These are phyloP conservation scores for Neurospora africana DNA, from an alignment of 495 filamentous ascomycete species.

Conservation along the genomic window DNA sequence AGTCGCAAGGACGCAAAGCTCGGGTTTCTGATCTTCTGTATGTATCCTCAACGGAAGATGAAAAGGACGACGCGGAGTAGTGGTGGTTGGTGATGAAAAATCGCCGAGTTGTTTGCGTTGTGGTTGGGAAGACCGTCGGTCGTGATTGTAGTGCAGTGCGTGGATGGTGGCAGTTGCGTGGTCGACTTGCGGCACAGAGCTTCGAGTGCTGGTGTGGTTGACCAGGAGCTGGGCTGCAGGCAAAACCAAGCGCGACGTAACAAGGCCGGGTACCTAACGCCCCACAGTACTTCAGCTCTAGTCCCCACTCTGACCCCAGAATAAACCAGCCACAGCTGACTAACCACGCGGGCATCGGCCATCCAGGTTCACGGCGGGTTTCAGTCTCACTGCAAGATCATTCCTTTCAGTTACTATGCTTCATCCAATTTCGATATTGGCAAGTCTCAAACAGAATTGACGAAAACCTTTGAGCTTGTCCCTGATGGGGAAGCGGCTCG, in stretches of 20 bases:
- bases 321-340: conserved; percentile 7
- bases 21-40: neutral
- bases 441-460: neutral
- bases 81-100: neutral
- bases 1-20: neutral
- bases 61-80: neutral
- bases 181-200: conserved; percentile 11
- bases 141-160: conserved; percentile 11
- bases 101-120: neutral
- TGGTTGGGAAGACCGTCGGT: conserved; percentile 3
- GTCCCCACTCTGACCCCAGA: conserved; percentile 6
- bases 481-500: neutral
- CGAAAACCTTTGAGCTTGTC: neutral
- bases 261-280: conserved; percentile 11
- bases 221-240: conserved; percentile 20
- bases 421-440: neutral
- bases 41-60: neutral
- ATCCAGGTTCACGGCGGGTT: neutral
- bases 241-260: conserved; percentile 33
- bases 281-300: neutral
- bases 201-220: conserved; percentile 11
- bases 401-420: neutral
- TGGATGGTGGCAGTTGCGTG: conserved; percentile 5
- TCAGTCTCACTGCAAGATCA: neutral
- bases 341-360: conserved; percentile 1